Conservation (phyloP, 768 basidiomycete species). For the Suillus alpinus region DNA sequence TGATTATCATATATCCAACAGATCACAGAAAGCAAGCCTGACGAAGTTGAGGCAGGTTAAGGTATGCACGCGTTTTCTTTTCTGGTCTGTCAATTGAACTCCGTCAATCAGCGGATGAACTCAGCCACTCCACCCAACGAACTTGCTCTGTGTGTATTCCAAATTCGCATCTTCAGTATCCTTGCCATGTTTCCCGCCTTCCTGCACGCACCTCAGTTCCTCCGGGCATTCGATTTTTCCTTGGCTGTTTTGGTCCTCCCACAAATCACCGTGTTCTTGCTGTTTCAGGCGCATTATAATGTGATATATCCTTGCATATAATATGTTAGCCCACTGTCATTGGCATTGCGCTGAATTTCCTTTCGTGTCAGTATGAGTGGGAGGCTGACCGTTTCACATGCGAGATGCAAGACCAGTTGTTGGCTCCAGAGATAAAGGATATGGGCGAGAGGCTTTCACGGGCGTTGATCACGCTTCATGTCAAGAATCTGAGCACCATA, state of each 20-base stretch:
- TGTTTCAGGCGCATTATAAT: constrained; percentile 61
- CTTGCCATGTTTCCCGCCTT: constrained; percentile 87
- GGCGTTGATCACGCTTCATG: constrained; percentile 82
- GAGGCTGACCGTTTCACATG: constrained; percentile 88
- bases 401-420: constrained; percentile 55
- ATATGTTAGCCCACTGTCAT: constrained; percentile 67
- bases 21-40: constrained; percentile 85
- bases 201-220: constrained; percentile 73
- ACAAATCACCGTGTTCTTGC: constrained; percentile 80
- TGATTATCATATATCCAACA: constrained; percentile 86
- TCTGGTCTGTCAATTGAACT: not conserved
- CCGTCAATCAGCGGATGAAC: constrained; percentile 69
- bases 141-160: constrained; percentile 82
- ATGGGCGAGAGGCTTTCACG: constrained; percentile 84
- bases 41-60: constrained; percentile 96
- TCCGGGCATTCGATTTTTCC: constrained; percentile 81
- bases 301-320: not conserved
- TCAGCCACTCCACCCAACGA: constrained; percentile 93
- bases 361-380: constrained; percentile 88
- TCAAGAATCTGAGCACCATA: constrained; percentile 89
- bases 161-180: constrained; percentile 84
- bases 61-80: constrained; percentile 31
- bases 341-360: constrained; percentile 70
- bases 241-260: constrained; percentile 58
- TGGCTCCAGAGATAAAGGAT: constrained; percentile 59